Percentiles rank a stretch among this genome's conserved stretches.
Evolutionary conservation across 371 early-diverging fungal genomes (phyloP).

Genomic region (Choanephora cucurbitarum): DNA sequence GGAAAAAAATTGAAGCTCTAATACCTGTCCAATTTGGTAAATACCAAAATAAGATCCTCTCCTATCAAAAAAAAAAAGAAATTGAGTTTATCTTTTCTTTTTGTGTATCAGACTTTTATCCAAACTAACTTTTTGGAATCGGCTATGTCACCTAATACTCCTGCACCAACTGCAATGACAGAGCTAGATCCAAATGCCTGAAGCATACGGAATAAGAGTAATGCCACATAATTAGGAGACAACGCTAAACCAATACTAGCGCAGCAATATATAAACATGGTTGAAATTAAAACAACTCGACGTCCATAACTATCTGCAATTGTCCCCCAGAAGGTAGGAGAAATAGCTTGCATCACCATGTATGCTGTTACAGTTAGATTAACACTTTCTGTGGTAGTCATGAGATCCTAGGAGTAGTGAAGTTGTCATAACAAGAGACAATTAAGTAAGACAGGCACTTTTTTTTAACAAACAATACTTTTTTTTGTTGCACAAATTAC

Average conservation of each 20-base stretch:
- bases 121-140: slow-evolving; percentile 12
- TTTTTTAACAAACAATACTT: too few species aligned
- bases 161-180: slow-evolving; percentile 53
- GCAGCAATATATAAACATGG: slow-evolving; percentile 55
- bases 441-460: too few species aligned
- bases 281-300: slow-evolving; percentile 58
- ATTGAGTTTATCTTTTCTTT: too few species aligned
- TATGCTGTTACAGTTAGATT: slow-evolving; percentile 34
- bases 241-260: slow-evolving; percentile 63
- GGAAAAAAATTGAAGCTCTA: too few species aligned
- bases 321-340: slow-evolving; percentile 63
- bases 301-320: slow-evolving; percentile 63
- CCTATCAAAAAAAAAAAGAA: not conserved
- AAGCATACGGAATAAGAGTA: slow-evolving; percentile 58
- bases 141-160: slow-evolving; percentile 19
- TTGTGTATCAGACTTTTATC: too few species aligned
- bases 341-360: slow-evolving; percentile 38
- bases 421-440: not conserved
- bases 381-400: slow-evolving; percentile 23
- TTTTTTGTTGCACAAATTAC: slow-evolving; percentile 2
- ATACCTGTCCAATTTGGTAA: slow-evolving; percentile 50
- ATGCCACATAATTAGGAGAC: slow-evolving; percentile 44
- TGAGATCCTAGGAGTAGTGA: slow-evolving; percentile 17
- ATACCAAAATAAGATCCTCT: slow-evolving; percentile 67
- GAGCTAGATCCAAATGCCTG: slow-evolving; percentile 67